Percentiles rank a stretch among this genome's conserved stretches.
phyloP scores from a whole-genome alignment of 306 rosid species.

The Vigna radiata region DNA sequence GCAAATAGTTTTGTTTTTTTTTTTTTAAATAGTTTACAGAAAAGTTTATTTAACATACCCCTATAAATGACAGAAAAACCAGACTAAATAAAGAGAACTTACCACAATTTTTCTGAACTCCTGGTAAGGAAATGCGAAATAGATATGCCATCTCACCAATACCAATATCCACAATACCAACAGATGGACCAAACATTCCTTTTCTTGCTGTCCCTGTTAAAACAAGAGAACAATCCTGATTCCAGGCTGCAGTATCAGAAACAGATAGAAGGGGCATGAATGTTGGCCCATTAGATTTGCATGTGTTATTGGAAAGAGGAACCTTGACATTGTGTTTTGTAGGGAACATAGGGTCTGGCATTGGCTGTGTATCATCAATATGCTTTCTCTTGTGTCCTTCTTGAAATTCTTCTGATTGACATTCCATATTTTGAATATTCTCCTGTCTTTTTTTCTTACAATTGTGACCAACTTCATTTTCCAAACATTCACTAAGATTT shows the following conservation, averaged over 20 bases:
- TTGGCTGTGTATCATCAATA: background rate
- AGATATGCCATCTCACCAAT: conserved; percentile 61
- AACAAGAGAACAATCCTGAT: conserved; percentile 47
- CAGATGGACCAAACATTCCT: conserved; percentile 61
- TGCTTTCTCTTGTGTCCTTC: conserved; percentile 52
- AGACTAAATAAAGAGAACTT: conserved; percentile 37
- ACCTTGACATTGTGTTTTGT: conserved; percentile 34
- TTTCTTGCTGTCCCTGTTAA: conserved; percentile 66
- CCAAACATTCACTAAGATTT: conserved; percentile 44
- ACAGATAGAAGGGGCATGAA: conserved; percentile 59
- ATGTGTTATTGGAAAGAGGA: conserved; percentile 45
- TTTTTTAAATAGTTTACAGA: too few relatives aligned
- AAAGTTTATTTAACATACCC: background rate
- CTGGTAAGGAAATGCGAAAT: conserved; percentile 74
- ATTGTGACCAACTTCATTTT: conserved; percentile 29
- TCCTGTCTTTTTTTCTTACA: conserved; percentile 2
- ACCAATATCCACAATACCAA: conserved; percentile 75
- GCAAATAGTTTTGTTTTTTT: too few relatives aligned
- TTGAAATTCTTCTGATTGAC: conserved; percentile 31
- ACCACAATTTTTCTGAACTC: conserved; percentile 68
- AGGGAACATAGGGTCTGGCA: conserved; percentile 19
- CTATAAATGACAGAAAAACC: conserved; percentile 26
- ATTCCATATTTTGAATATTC: conserved; percentile 35
- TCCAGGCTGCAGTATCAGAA: conserved; percentile 41
- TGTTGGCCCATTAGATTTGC: conserved; percentile 49